Evolutionary conservation across 176 grass and related monocot genomes (phyloP).

Genomic region (Paspalum vaginatum): DNA sequence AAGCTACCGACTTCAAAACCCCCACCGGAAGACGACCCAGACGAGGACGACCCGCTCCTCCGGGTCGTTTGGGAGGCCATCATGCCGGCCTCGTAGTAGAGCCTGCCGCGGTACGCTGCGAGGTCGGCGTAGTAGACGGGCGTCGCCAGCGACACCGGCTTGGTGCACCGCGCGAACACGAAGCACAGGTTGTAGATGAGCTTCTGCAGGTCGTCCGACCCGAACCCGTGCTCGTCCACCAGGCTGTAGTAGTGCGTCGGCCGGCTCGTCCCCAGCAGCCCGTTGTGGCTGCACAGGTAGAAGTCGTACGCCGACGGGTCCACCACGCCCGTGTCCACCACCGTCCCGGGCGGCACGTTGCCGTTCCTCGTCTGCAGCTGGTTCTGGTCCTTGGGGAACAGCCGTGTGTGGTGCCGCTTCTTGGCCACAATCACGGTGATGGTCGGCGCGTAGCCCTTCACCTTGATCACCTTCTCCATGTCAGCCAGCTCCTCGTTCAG

Average conservation of each 20-base stretch:
- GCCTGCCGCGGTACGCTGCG: constrained; percentile 56
- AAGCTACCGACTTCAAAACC: neutral
- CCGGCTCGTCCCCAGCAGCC: constrained; percentile 55
- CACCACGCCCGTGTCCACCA: constrained; percentile 57
- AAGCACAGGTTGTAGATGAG: constrained; percentile 64
- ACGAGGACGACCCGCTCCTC: neutral
- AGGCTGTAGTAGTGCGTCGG: constrained; percentile 67
- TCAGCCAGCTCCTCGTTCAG: constrained; percentile 52
- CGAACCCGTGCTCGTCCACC: constrained; percentile 46
- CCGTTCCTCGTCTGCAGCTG: constrained; percentile 10
- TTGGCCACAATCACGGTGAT: constrained; percentile 64
- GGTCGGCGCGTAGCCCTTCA: constrained; percentile 42
- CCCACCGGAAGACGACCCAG: neutral
- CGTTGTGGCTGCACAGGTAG: constrained; percentile 70
- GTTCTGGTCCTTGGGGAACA: constrained; percentile 44
- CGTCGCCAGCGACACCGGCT: constrained; percentile 62
- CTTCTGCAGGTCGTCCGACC: constrained; percentile 55
- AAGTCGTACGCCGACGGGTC: constrained; percentile 54
- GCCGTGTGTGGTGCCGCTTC: constrained; percentile 61
- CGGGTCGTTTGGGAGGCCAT: constrained; percentile 18
- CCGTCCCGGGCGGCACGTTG: constrained; percentile 61
- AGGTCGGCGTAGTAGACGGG: constrained; percentile 68
- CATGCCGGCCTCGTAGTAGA: constrained; percentile 57
- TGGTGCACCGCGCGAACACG: constrained; percentile 62
- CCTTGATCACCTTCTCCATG: constrained; percentile 35